Base-by-base conservation (phyloP, 2,329 filamentous ascomycete species). In the Ophiostoma novo-ulmi region DNA sequence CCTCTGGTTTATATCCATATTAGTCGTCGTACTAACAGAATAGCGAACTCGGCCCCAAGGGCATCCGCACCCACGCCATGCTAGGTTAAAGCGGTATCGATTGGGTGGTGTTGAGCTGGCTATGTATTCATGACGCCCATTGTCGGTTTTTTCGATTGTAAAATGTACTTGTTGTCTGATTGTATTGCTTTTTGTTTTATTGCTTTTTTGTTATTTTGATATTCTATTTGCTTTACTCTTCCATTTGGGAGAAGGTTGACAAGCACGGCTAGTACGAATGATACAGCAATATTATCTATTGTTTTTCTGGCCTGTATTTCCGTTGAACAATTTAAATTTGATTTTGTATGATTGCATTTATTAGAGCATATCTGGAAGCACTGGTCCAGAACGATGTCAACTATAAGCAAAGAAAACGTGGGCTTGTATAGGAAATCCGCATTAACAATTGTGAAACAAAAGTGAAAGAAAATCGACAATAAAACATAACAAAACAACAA, bases 31-130 rank as follows among this genome's bases (percentile, higher is more conserved):
- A 39, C 71, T 73, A 20, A 74, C 75, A 75, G 11, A 13, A 75
- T 69, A 87, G 85, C 73, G 85, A 86, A 71, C 76, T 85, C 61
- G 85, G 85, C 1, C 85, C 85, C 72, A 86, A 85, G 79, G 85
- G 79, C 13, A 81, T 87, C 71, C 80, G 84, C 65, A 82, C 80
- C 65, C 84, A 86, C 75, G 85, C 84, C 3, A 84, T 87, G 82
- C 80, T 86, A 35, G 80, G 80, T 69, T 85, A 72, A 39, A 7
- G 4, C 20, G 44, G 44, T 20, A 48, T 20, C 5, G 44, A n/a
- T 20, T 22, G 35, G 10, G 1, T 64, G 36, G 35, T n/a, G 20
- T 39, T 39, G 36, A 65, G 20, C 13, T 22, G 36, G 20, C 20
- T 39, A 22, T 64, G 10, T 64, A n/a, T 39, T 38, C 14, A 64